Base-by-base conservation (phyloP, 2,329 filamentous ascomycete species). In the Erysiphe neolycopersici region DNA sequence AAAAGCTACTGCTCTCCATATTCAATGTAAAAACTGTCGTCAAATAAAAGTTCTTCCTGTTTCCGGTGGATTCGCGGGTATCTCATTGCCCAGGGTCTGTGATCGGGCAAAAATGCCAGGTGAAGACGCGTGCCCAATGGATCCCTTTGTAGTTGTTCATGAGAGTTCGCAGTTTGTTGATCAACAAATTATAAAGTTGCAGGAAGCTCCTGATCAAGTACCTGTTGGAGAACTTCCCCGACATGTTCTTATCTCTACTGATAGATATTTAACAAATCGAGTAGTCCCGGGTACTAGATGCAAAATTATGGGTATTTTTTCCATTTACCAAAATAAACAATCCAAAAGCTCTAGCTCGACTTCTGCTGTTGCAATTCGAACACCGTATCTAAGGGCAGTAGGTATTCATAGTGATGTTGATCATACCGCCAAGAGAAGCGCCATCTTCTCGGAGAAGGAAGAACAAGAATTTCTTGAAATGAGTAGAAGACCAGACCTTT, bases 171-270 rank as follows among this genome's bases (percentile, higher is more conserved):
- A 76, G 49, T 98, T 98, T 57, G 85, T 95, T 54, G 89, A 98
- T 55, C 89, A 98, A 60, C 89, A 98, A 60, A 82, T 98, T 47
- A 79, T 98, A 58, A 98, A 98, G 60, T 72, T 98, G 16, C 89
- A 98, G 58, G 89, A 98, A 61, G 89, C 87, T 0, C 89, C 89
- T 1, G 89, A 98, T 55, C 84, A 95, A 60, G 89, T 98, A 0
- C 89, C 89, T 0, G 89, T 98, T 1, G 89, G 89, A 63, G 89
- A 98, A 61, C 64, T 98, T 42, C 89, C 89, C 3, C 71, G 89
- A 37, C 89, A 98, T 54, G 91, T 98, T 39, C 71, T 95, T 48
- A 81, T 98, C 47, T 92, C 85, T 0, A 89, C 89, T n/a, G 89
- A 98, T 57, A 73, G 89, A 43, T 94, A 95, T 56, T 66, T 98